Percentiles rank a stretch among this genome's conserved stretches.
Evolutionary conservation across 1,284 basidiomycete genomes (phyloP).

Genomic region (Sphagnurus paluster): DNA sequence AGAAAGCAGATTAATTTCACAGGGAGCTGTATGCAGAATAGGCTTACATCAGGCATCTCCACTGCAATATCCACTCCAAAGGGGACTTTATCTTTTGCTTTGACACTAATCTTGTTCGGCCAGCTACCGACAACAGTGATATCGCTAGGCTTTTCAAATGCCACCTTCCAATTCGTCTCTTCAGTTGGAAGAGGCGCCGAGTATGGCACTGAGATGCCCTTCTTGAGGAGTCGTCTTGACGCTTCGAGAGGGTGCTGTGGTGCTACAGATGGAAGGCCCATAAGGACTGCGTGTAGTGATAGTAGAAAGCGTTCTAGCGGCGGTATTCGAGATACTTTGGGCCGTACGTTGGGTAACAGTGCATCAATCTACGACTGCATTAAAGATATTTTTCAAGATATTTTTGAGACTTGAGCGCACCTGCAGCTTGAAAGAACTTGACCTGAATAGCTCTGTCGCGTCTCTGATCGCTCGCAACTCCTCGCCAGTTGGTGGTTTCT

Average conservation of each 20-base stretch:
- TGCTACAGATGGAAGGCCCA: slow-evolving; percentile 52
- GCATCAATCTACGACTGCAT: slow-evolving; percentile 64
- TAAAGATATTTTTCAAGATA: not conserved
- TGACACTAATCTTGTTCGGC: slow-evolving; percentile 68
- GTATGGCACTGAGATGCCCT: slow-evolving; percentile 62
- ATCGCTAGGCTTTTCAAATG: slow-evolving; percentile 66
- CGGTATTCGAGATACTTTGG: slow-evolving; percentile 56
- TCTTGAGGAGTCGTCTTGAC: slow-evolving; percentile 50
- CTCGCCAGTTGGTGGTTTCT: slow-evolving; percentile 62
- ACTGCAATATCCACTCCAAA: slow-evolving; percentile 84
- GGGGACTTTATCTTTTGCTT: slow-evolving; percentile 58
- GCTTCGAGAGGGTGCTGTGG: slow-evolving; percentile 70
- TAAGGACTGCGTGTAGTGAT: slow-evolving; percentile 59
- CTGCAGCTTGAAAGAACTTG: slow-evolving; percentile 85
- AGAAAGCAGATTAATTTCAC: slow-evolving; percentile 4
- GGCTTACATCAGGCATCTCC: slow-evolving; percentile 82
- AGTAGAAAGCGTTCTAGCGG: slow-evolving; percentile 67
- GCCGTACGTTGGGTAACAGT: slow-evolving; percentile 76
- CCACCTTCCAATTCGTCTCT: slow-evolving; percentile 77
- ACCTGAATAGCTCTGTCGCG: slow-evolving; percentile 78
- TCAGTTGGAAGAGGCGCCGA: slow-evolving; percentile 63
- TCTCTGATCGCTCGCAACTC: slow-evolving; percentile 80
- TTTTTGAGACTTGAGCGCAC: slow-evolving; percentile 36
- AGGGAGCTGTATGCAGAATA: not conserved
- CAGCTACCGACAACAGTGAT: slow-evolving; percentile 76